phyloP scores from a whole-genome alignment of 2,329 filamentous ascomycete species.

The Microdochium trichocladiopsis region DNA sequence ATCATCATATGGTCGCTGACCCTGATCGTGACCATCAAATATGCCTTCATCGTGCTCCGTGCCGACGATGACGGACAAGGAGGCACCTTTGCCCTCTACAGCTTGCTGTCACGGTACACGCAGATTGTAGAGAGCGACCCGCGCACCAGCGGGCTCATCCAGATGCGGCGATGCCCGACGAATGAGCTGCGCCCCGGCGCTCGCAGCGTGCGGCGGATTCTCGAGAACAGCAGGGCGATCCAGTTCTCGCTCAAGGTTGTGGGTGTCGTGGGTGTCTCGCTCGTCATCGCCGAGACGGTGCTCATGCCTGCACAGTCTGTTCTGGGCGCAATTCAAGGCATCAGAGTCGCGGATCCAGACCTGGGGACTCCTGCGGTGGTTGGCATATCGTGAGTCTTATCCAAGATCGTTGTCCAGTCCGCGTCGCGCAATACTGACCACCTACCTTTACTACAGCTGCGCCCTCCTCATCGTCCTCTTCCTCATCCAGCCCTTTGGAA shows the following conservation, averaged over 20 bases:
- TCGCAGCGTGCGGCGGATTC: constrained; percentile 39
- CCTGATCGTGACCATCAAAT: constrained; percentile 60
- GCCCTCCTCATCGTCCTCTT: constrained; percentile 56
- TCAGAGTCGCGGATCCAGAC: constrained; percentile 44
- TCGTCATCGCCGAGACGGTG: constrained; percentile 57
- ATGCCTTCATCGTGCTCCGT: constrained; percentile 53
- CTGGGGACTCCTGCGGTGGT: constrained; percentile 49
- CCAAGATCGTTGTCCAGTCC: no score
- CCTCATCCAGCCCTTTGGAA: constrained; percentile 56
- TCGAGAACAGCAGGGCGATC: constrained; percentile 45
- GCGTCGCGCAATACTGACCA: no score
- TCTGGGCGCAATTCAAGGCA: constrained; percentile 56
- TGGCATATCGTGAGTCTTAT: constrained; percentile 35
- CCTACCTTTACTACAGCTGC: constrained; percentile 24
- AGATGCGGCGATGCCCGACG: constrained; percentile 46
- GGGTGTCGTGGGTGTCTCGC: constrained; percentile 54
- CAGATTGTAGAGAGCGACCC: constrained; percentile 53
- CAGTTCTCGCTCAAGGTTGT: constrained; percentile 46
- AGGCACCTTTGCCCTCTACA: constrained; percentile 60
- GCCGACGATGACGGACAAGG: constrained; percentile 63
- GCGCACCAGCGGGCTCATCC: constrained; percentile 39
- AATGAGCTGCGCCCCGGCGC: constrained; percentile 43
- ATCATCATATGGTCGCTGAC: constrained; percentile 61
- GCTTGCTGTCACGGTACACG: constrained; percentile 48
- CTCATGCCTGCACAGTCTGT: constrained; percentile 61